Evolutionary conservation across 2,329 filamentous ascomycete species (phyloP).

Genomic region (Aspergillus tanneri): DNA sequence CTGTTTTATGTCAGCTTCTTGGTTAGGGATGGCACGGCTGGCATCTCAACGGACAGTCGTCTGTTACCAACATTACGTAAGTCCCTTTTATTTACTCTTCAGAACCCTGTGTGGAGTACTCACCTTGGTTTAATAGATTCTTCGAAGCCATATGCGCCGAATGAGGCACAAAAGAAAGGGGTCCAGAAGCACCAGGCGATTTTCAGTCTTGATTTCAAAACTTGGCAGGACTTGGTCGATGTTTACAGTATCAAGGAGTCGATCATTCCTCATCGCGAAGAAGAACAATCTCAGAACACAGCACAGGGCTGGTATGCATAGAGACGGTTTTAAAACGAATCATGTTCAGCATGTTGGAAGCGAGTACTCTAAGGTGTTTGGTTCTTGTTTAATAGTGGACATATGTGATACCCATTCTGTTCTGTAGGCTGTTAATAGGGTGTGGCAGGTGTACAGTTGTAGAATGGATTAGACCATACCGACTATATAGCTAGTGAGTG

Average conservation of each 20-base stretch:
- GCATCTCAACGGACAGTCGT: slow-evolving; percentile 69
- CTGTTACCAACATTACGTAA: slow-evolving; percentile 77
- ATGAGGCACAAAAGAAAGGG: slow-evolving; percentile 51
- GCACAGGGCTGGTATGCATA: slow-evolving; percentile 67
- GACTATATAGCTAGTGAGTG: too few relatives aligned
- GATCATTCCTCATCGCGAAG: slow-evolving; percentile 79
- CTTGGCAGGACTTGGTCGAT: slow-evolving; percentile 75
- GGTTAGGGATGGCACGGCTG: slow-evolving; percentile 78
- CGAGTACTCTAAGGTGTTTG: not conserved
- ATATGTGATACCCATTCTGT: slow-evolving; percentile 18
- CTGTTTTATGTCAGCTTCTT: slow-evolving; percentile 95
- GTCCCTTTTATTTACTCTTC: slow-evolving; percentile 34
- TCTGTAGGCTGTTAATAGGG: not conserved
- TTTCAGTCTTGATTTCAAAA: slow-evolving; percentile 79
- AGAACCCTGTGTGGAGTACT: not conserved
- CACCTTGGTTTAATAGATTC: slow-evolving; percentile 39
- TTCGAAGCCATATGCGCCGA: slow-evolving; percentile 48
- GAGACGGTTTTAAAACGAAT: not conserved
- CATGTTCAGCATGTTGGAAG: not conserved
- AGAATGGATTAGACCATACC: not conserved
- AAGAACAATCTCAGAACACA: slow-evolving; percentile 54
- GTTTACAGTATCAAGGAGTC: slow-evolving; percentile 73
- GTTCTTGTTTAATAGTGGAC: slow-evolving; percentile 5
- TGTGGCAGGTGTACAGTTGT: not conserved
- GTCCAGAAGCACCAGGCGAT: slow-evolving; percentile 79